Evolutionary conservation across 2,329 filamentous ascomycete species (phyloP), one percentile per base, ranked within the genome.

Genomic region (Ceratocystis alfenasii): DNA sequence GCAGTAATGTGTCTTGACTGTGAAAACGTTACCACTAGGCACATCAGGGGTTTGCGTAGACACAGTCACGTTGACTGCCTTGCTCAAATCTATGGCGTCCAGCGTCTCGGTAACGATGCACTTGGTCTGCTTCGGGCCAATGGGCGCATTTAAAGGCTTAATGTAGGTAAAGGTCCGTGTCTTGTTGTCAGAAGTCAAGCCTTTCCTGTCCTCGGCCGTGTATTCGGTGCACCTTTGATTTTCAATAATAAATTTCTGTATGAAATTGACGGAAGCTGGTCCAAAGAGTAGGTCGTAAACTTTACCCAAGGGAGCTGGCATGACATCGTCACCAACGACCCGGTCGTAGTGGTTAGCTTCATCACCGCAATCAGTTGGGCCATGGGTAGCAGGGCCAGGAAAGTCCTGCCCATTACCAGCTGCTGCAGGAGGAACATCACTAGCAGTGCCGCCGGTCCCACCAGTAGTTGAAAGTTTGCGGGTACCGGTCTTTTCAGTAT

Each of bases 91-190:
- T 36, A 95, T 79, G 59, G 82, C 80, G 68, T 97, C 92, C n/a
- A 99, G 73, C 3, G 82, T 88, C 75, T 96, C 91, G 0, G 85
- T 88, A 62, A 90, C 91, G 67, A 95, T 87, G 74, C 94, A 99
- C 73, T 95, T 96, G 12, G 94, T 99, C 77, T 96, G 90, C 73
- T 83, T 94, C 0, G 94, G 94, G 0, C 94, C 94, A 69, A 99
- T 93, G 0, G 89, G 81, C 1, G 81, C 89, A 71, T 86, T 83
- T 1, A 99, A 78, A 1, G 94, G 94, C 74, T 96, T 97, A 76
- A 95, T 95, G 74, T 96, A 99, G 1, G 86, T 87, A 73, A 87
- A 96, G 22, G 79, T 84, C 59, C 92, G 84, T 2, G 82, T 82
- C 73, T 86, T 89, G 75, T 87, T 89, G 20, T 95, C 90, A 61